Evolutionary conservation across 2,329 filamentous ascomycete species (phyloP), one percentile per base, ranked within the genome.

Genomic region (Alternaria atra): DNA sequence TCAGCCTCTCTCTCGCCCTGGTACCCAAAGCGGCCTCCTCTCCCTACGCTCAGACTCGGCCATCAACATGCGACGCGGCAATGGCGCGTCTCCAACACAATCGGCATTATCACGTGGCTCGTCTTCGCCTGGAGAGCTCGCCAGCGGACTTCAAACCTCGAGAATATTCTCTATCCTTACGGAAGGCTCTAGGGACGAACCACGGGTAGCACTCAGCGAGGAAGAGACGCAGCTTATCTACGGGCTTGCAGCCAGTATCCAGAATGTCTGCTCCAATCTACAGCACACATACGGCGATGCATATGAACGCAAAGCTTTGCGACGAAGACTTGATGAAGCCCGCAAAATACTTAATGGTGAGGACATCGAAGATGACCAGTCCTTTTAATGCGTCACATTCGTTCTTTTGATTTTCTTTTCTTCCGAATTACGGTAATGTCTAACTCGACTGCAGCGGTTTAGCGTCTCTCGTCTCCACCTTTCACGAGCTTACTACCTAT

Each of bases 271-370:
- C 55, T 76, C 78, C 37, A 80, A 82, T 58, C 73, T 88, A 61
- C 85, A 86, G 70, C 74, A 74, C 62, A 79, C 73, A 51, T 63
- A 81, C 75, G 53, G 83, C 80, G 57, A 84, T 84, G 72, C 76
- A 37, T 79, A 86, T 62, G 86, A 91, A 67, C 85, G 84, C 51
- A 84, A 89, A 55, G 83, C 90, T 60, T 88, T 91, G 77, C 84
- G 92, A 61, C 83, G 90, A 64, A 85, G 91, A 67, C 84, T 97
- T 52, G 92, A 96, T 67, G 87, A 88, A 53, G 93, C 93, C 5
- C 87, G 89, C 61, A 84, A 87, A 53, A 85, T 92, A 4, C 82
- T 97, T 30, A 91, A 94, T 67, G 92, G 91, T 5, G 81, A 89
- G 61, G 71, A 71, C 23, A n/a, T 62, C 4, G 80, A 89, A 60